These are phyloP conservation scores for Phytophthora sansomeana DNA, from an alignment of 352 stramenopile genomes.

Conservation along the genomic window DNA sequence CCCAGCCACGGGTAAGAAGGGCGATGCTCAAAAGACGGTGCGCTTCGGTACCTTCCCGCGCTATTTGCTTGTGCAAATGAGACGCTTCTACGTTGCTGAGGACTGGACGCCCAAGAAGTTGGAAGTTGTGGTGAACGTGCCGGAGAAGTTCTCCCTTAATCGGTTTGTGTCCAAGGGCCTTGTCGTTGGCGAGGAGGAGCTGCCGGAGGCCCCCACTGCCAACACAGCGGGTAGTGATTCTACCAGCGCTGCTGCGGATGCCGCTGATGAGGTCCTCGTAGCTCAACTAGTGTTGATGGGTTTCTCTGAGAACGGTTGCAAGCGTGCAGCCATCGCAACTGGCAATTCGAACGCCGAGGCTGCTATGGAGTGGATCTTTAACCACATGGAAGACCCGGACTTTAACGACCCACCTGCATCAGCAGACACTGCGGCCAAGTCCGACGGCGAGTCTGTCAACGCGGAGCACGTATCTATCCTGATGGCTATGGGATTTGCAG, in stretches of 20 bases:
- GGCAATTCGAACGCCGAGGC: conserved; percentile 92
- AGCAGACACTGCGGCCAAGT: conserved; percentile 9
- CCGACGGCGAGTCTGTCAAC: conserved; percentile 73
- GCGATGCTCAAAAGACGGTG: conserved; percentile 78
- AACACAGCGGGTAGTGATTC: conserved; percentile 10
- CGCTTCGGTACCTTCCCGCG: conserved; percentile 95
- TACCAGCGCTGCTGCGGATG: conserved; percentile 35
- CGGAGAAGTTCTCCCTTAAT: conserved; percentile 86
- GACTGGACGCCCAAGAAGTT: conserved; percentile 98
- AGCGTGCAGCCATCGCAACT: conserved; percentile 94
- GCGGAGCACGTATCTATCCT: conserved; percentile 69
- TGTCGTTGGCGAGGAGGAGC: conserved; percentile 84
- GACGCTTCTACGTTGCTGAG: conserved; percentile 96
- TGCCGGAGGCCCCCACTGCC: conserved; percentile 70
- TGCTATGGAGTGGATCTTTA: conserved; percentile 99
- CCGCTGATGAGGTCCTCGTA: conserved; percentile 92
- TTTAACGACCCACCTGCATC: conserved; percentile 94
- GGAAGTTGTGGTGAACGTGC: conserved; percentile 96
- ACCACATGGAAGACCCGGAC: conserved; percentile 97
- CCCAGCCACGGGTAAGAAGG: conserved; percentile 77
- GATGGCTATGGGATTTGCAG: conserved; percentile 90
- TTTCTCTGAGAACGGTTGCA: conserved; percentile 98
- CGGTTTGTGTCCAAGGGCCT: conserved; percentile 89
- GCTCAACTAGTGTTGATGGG: conserved; percentile 98
- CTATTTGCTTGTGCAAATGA: conserved; percentile 97